Percentiles rank a stretch among this genome's conserved stretches.
These are phyloP conservation scores for Smallanthus sonchifolius DNA, from an alignment of 129 eudicot species.

Conservation along the genomic window DNA sequence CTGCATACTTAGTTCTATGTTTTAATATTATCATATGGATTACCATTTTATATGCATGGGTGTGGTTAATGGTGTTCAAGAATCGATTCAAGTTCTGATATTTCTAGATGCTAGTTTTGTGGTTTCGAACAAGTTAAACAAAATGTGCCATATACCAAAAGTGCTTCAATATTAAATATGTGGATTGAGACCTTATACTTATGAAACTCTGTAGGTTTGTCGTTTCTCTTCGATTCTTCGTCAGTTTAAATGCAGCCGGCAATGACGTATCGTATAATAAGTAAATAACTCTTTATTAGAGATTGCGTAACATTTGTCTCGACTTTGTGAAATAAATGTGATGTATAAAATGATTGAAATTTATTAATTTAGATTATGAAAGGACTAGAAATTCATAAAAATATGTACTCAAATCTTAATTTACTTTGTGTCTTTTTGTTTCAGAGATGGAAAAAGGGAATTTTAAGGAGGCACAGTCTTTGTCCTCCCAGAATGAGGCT, in stretches of 20 bases:
- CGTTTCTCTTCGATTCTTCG: no score
- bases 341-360: background rate
- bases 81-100: no score
- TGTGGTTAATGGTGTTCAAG: no score
- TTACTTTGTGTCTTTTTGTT: background rate
- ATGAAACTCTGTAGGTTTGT: no score
- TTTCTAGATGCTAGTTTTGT: no score
- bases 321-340: background rate
- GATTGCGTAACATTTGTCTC: background rate
- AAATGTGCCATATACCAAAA: no score
- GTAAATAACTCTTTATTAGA: no score
- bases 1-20: background rate
- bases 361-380: background rate
- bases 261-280: background rate
- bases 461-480: conserved; percentile 7
- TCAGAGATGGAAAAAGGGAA: conserved; percentile 27
- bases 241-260: no score
- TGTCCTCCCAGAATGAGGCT: conserved; percentile 12
- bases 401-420: background rate
- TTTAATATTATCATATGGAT: background rate
- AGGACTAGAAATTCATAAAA: background rate
- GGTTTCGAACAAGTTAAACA: no score
- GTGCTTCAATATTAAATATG: no score
- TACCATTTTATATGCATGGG: background rate
- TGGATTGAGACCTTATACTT: no score